Evolutionary conservation across 768 basidiomycete genomes (phyloP), one percentile per base, ranked within the genome.

Genomic region (Mycena rosella): DNA sequence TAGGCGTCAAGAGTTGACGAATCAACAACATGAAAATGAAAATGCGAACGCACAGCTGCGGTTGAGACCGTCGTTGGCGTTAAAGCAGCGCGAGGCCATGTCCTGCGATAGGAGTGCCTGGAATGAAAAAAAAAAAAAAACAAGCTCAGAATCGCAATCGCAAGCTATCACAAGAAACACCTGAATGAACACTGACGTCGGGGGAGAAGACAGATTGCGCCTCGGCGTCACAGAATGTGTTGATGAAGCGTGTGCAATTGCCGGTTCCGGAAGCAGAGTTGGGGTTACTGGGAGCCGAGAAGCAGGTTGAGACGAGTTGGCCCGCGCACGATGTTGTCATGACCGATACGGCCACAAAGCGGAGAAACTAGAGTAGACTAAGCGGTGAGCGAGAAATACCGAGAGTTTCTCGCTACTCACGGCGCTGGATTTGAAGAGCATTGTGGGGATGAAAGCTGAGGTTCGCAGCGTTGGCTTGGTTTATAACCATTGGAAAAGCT

Each of bases 71-170:
- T 62, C 60, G 51, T 30, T 53, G 49, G 15, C 1, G 49, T 52
- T 62, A 22, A 62, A 62, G 60, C 60, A 62, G 60, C 60, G 60
- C 38, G 60, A 62, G 60, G 60, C 60, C 60, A 62, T 62, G 60
- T 62, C 60, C 40, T 53, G 36, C 38, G 60, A 62, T 29, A 62
- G 51, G 40, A 62, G 60, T 51, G 60, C 60, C 60, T 62, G 51
- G 38, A 62, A 62, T 53, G 22, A 62, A 53, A 36, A 40, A 34
- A 48, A 48, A 59, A 32, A 49, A 49, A 34, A 49, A 53, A n/a
- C 27, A 53, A 30, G 26, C 18, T 29, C 60, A 42, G 49, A 52
- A 30, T 18, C 22, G 40, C 26, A 52, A 29, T 38, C 38, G 38
- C 38, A 38, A 38, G 38, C 29, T 24, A 45, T 58, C 56, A 27